Evolutionary conservation across 192 early-diverging fungal species (phyloP).

Genomic region (Backusella parvicylindrica): DNA sequence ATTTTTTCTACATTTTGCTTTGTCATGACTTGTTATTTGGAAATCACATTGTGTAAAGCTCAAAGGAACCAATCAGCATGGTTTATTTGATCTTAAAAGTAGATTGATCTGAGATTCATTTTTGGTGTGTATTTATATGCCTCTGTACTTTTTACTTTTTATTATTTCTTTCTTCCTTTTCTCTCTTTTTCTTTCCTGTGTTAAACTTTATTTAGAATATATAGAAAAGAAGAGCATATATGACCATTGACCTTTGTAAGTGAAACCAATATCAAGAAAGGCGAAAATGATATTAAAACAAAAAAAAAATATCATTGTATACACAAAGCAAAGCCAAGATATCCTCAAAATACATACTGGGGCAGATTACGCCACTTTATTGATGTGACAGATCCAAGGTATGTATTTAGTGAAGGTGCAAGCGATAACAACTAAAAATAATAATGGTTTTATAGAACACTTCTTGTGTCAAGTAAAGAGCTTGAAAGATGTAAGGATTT

Average conservation of each 20-base stretch:
- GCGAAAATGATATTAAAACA: background rate
- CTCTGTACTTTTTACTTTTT: background rate
- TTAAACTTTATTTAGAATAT: background rate
- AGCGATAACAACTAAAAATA: background rate
- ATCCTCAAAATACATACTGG: conserved; percentile 69
- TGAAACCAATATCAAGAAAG: background rate
- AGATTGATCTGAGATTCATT: background rate
- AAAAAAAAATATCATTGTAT: background rate
- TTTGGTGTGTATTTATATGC: background rate
- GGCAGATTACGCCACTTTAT: conserved; percentile 76
- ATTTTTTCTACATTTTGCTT: too few relatives aligned
- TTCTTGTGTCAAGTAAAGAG: conserved; percentile 56
- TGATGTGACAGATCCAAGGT: conserved; percentile 68
- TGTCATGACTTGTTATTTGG: too few relatives aligned
- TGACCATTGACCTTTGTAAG: background rate
- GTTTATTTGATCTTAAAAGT: background rate
- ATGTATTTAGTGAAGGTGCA: background rate
- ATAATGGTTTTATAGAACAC: conserved; percentile 40
- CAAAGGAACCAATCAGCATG: background rate
- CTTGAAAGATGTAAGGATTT: conserved; percentile 58
- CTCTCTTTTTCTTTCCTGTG: background rate
- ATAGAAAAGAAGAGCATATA: background rate
- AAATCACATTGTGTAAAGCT: background rate
- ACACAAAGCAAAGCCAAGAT: conserved; percentile 45
- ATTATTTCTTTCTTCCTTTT: background rate